These are phyloP conservation scores for Phytophthora quininea DNA, from an alignment of 352 stramenopile species.

Conservation along the genomic window DNA sequence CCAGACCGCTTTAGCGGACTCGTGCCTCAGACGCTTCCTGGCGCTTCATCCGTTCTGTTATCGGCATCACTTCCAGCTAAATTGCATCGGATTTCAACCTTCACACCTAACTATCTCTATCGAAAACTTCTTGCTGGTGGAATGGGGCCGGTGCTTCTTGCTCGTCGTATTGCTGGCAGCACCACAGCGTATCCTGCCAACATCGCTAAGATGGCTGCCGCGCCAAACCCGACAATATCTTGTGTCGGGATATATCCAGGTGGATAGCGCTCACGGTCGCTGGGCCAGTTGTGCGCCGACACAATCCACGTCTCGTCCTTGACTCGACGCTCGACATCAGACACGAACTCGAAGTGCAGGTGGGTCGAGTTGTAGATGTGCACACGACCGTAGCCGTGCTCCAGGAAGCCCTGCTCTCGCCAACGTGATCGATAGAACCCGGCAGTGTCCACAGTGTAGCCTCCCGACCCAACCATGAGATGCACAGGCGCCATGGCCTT, in stretches of 20 bases:
- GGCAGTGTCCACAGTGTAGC: constrained; percentile 39
- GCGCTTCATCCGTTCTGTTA: not conserved
- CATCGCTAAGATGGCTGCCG: constrained; percentile 26
- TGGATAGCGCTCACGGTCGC: constrained; percentile 36
- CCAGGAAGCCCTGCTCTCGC: constrained; percentile 35
- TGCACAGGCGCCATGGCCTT: constrained; percentile 39
- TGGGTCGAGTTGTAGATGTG: constrained; percentile 56
- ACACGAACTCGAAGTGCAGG: constrained; percentile 53
- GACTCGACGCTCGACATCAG: constrained; percentile 35
- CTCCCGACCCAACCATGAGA: constrained; percentile 58
- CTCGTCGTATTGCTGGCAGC: constrained; percentile 33
- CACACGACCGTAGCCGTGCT: constrained; percentile 53
- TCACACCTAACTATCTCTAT: constrained; percentile 9
- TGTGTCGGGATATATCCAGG: constrained; percentile 31
- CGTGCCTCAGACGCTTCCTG: not conserved
- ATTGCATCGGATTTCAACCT: not conserved
- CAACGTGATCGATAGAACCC: constrained; percentile 33
- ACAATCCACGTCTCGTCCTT: constrained; percentile 55
- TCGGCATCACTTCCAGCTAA: not conserved
- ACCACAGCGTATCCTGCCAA: constrained; percentile 21
- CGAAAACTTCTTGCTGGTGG: constrained; percentile 20
- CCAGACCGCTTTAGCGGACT: not conserved
- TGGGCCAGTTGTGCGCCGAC: constrained; percentile 54
- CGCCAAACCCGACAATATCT: constrained; percentile 21
- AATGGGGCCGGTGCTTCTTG: constrained; percentile 17